A percentile compares a stretch with the other conserved stretches of the same genome.
These are phyloP conservation scores for Chrysanthemum makinoi DNA, from an alignment of 129 eudicot genomes.

Conservation along the genomic window DNA sequence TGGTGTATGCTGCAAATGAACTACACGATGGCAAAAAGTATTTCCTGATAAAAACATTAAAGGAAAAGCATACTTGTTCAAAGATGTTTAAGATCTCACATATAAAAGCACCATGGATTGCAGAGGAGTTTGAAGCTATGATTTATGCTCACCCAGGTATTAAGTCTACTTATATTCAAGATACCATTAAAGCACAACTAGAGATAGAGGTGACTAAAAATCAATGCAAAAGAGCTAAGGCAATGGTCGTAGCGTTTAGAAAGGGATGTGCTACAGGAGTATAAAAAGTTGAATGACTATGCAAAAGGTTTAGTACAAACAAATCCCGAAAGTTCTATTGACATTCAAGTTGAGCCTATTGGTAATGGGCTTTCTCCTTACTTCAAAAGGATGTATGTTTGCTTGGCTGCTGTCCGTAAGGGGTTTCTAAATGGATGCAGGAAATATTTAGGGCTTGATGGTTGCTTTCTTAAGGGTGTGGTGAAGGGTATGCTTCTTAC, in stretches of 20 bases:
- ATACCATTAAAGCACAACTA: neutral
- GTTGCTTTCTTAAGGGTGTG: neutral
- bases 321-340: neutral
- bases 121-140: too few relatives aligned
- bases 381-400: constrained; percentile 2
- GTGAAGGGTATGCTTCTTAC: constrained; percentile 3
- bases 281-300: neutral
- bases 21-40: too few relatives aligned
- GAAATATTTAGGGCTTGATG: neutral
- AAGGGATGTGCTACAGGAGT: neutral
- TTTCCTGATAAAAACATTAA: too few relatives aligned
- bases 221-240: neutral
- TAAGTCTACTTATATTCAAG: too few relatives aligned
- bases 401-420: neutral
- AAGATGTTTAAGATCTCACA: too few relatives aligned
- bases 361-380: neutral
- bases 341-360: neutral
- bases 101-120: too few relatives aligned
- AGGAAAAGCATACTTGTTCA: too few relatives aligned
- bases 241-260: neutral
- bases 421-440: neutral
- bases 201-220: neutral
- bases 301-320: neutral
- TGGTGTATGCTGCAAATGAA: too few relatives aligned
- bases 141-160: too few relatives aligned